Evolutionary conservation across 1,284 basidiomycete species (phyloP).

Genomic region (Fomitopsis betulina): DNA sequence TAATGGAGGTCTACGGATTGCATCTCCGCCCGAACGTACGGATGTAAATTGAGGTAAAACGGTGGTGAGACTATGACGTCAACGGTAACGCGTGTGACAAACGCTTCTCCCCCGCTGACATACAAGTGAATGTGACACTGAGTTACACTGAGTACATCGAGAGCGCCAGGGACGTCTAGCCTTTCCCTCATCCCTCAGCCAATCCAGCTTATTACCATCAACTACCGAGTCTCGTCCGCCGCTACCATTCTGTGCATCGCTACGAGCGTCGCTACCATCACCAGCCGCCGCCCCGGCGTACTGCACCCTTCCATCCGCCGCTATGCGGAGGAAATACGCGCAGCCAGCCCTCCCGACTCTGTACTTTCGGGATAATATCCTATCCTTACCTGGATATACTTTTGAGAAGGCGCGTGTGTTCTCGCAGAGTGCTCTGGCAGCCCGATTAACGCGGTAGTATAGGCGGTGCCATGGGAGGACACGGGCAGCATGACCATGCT

Average conservation of each 20-base stretch:
- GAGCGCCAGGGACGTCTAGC: neutral
- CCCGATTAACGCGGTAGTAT: neutral
- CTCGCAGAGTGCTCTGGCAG: conserved; percentile 3
- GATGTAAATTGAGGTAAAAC: no score
- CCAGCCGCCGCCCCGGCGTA: neutral
- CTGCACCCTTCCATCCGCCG: conserved; percentile 10
- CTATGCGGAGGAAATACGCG: conserved; percentile 32
- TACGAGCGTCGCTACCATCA: neutral
- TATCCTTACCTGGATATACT: conserved; percentile 63
- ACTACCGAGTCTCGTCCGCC: neutral
- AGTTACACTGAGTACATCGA: neutral
- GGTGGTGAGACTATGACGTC: neutral
- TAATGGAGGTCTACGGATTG: neutral
- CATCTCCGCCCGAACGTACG: neutral
- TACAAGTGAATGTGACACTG: neutral
- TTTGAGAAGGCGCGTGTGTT: conserved; percentile 55
- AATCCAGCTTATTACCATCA: neutral
- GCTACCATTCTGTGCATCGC: neutral
- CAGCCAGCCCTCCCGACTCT: conserved; percentile 34
- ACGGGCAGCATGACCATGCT: conserved; percentile 65
- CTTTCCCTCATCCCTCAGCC: neutral
- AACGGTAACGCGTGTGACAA: neutral
- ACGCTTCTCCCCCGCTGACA: no score
- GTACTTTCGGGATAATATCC: conserved; percentile 45
- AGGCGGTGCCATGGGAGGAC: conserved; percentile 64